phyloP scores from a whole-genome alignment of 208 protist species.

The Leishmania major region DNA sequence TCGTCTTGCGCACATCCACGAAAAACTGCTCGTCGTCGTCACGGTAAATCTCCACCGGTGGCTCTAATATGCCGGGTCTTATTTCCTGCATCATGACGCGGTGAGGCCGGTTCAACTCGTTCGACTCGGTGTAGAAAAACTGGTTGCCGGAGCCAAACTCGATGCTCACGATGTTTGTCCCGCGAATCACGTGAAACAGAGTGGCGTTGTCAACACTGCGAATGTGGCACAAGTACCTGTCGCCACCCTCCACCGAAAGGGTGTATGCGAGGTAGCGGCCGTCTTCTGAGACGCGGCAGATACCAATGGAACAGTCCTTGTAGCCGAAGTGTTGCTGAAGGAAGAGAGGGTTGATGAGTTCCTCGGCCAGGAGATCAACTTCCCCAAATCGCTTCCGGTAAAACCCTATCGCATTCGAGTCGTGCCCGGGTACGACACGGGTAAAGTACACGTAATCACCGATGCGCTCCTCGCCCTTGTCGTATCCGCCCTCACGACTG shows the following conservation, averaged over 20 bases:
- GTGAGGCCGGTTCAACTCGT: constrained; percentile 87
- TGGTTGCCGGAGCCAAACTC: constrained; percentile 87
- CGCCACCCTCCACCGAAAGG: constrained; percentile 86
- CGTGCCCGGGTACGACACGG: constrained; percentile 69
- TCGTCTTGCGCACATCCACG: constrained; percentile 89
- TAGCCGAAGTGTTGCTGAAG: constrained; percentile 92
- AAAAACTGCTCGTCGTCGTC: constrained; percentile 91
- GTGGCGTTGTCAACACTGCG: constrained; percentile 89
- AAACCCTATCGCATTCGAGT: constrained; percentile 82
- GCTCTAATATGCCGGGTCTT: constrained; percentile 81
- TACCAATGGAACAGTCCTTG: constrained; percentile 80
- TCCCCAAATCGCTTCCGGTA: constrained; percentile 89
- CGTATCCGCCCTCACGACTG: constrained; percentile 86
- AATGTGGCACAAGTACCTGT: constrained; percentile 91
- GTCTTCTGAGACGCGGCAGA: constrained; percentile 90
- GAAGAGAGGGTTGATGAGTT: constrained; percentile 88
- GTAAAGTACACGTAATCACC: constrained; percentile 93
- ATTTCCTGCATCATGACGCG: constrained; percentile 91
- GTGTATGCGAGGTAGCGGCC: constrained; percentile 90
- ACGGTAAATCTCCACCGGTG: constrained; percentile 84
- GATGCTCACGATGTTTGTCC: constrained; percentile 91
- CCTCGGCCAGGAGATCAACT: constrained; percentile 84
- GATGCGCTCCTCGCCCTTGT: constrained; percentile 92
- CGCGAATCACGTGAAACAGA: constrained; percentile 90
- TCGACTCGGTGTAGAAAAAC: constrained; percentile 92